phyloP scores from a whole-genome alignment of 345 rosid genomes.

The Raphanus sativus region DNA sequence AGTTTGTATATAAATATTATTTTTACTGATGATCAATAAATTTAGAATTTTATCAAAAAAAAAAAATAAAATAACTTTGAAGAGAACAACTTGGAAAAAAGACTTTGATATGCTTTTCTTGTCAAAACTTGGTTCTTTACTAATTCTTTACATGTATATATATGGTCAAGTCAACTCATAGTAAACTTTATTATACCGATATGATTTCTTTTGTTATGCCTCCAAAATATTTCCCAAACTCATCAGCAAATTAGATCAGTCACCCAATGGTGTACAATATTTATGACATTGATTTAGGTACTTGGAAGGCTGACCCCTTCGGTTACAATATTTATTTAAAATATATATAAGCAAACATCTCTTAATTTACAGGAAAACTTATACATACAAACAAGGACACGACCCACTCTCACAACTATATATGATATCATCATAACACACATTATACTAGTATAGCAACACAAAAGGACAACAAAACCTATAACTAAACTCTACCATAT shows the following conservation, averaged over 20 bases:
- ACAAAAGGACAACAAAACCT: conserved; percentile 7
- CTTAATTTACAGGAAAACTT: conserved; percentile 23
- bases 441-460: conserved; percentile 20
- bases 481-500: conserved; percentile 28
- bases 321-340: neutral
- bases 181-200: neutral
- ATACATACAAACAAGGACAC: conserved; percentile 22
- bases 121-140: neutral
- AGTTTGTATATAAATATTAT: no score
- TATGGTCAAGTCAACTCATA: neutral
- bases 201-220: neutral
- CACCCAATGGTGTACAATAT: neutral
- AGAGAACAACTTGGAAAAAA: neutral
- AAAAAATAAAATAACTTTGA: neutral
- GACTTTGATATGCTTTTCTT: neutral
- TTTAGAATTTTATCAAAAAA: no score
- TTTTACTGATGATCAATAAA: no score
- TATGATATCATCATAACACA: conserved; percentile 20
- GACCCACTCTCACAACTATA: conserved; percentile 7
- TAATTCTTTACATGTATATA: neutral
- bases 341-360: conserved; percentile 1
- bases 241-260: neutral
- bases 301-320: neutral
- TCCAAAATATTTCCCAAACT: neutral
- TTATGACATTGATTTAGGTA: neutral